A percentile compares a stretch with the other conserved stretches of the same genome.
Conservation (phyloP, 164 flowering plant species). For the Dillenia suffruticosa region DNA sequence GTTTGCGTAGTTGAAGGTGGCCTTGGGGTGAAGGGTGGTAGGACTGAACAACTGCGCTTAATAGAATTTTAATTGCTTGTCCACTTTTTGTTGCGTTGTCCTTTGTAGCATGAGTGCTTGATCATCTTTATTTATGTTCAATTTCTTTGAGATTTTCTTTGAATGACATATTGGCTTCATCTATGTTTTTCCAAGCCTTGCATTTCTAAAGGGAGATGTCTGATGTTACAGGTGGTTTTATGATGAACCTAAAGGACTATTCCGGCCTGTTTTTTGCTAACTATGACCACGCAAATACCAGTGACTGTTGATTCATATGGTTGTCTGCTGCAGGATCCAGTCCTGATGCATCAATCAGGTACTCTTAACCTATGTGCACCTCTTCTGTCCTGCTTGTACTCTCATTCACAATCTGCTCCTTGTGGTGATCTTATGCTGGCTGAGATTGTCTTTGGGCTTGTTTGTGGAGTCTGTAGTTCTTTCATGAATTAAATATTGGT, state of each 20-base stretch:
- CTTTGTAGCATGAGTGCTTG: not conserved
- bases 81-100: not conserved
- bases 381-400: too few relatives aligned
- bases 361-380: not conserved
- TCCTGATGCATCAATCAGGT: conserved; percentile 12
- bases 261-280: conserved; percentile 29
- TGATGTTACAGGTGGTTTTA: conserved; percentile 46
- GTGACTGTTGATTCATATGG: conserved; percentile 6
- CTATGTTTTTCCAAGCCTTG: not conserved
- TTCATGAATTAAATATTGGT: too few relatives aligned
- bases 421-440: not conserved
- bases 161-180: not conserved
- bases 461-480: too few relatives aligned
- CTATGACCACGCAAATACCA: conserved; percentile 1
- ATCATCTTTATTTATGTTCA: not conserved
- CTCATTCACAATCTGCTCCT: too few relatives aligned
- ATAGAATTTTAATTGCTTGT: not conserved
- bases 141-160: not conserved
- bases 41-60: too few relatives aligned
- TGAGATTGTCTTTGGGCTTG: not conserved
- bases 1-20: too few relatives aligned
- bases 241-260: conserved; percentile 37
- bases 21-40: too few relatives aligned
- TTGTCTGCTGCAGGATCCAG: not conserved
- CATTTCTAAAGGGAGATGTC: not conserved